A percentile compares a stretch with the other conserved stretches of the same genome.
phyloP scores from a whole-genome alignment of 192 early-diverging fungal genomes.

The Coemansia nantahalensis region DNA sequence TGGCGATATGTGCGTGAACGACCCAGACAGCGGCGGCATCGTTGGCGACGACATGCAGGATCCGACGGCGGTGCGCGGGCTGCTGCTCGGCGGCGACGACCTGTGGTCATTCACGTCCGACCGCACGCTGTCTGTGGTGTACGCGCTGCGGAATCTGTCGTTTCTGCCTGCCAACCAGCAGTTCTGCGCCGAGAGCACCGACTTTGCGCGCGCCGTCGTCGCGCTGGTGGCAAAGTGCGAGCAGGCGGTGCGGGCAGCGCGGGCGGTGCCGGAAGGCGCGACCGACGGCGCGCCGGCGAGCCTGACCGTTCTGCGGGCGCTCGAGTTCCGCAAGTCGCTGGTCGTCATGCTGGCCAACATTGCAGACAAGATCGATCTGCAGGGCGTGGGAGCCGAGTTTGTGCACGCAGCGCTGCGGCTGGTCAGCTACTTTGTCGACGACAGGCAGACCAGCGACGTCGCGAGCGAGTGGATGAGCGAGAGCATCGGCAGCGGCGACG shows the following conservation, averaged over 20 bases:
- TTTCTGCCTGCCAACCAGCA: slow-evolving; percentile 46
- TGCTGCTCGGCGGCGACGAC: slow-evolving; percentile 32
- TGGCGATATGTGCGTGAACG: slow-evolving; percentile 12
- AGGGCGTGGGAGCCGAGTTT: slow-evolving; percentile 6
- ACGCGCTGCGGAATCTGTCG: slow-evolving; percentile 44
- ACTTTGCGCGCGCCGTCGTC: slow-evolving; percentile 32
- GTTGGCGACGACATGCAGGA: slow-evolving; percentile 47
- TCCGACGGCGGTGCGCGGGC: slow-evolving; percentile 27
- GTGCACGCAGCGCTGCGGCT: slow-evolving; percentile 22
- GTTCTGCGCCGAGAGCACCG: slow-evolving; percentile 26
- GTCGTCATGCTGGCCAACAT: slow-evolving; percentile 35
- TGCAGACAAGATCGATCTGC: slow-evolving; percentile 30
- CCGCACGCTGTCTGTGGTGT: slow-evolving; percentile 40
- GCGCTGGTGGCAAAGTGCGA: slow-evolving; percentile 22
- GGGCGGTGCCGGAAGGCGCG: too few species aligned
- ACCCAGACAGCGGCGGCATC: slow-evolving; percentile 21
- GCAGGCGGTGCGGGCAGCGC: slow-evolving; percentile 2
- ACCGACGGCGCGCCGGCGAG: slow-evolving; percentile 2
- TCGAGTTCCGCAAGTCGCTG: slow-evolving; percentile 44
- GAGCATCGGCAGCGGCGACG: slow-evolving; percentile 5
- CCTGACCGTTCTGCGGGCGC: slow-evolving; percentile 28
- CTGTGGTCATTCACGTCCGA: slow-evolving; percentile 52
- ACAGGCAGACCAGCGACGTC: slow-evolving; percentile 25
- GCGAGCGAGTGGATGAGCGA: slow-evolving; percentile 26
- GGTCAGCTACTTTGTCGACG: slow-evolving; percentile 44